Evolutionary conservation across 495 filamentous ascomycete species (phyloP), one percentile per base, ranked within the genome.

Genomic region (Penicillium subrubescens): DNA sequence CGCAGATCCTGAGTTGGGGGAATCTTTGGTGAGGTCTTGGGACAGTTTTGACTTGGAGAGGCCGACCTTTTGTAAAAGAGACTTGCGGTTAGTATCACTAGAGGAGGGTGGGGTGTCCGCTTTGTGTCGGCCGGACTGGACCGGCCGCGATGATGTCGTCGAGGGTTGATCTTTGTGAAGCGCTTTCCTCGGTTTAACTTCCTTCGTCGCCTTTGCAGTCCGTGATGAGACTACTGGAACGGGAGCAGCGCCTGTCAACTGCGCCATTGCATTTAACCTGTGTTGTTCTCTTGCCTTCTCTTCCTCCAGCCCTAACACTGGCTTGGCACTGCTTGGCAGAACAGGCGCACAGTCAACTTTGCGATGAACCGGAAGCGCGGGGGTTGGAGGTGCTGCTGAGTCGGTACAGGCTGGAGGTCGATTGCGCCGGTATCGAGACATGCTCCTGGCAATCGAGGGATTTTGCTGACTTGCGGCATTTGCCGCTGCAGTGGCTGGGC

Each of bases 371-470:
- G 79, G 71, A 23, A 79, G 60, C 10, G 78, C 71, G 15, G 79
- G 72, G 23, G 53, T 64, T 17, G 66, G 58, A 19, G 69, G 52
- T 31, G 44, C 33, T 54, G 68, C 67, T 65, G 62, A 61, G 65
- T 66, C 68, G 63, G 65, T 60, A 68, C 63, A 44, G 54, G 68
- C 59, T 46, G 66, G 21, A 10, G 72, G 70, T 39, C 75, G 74
- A 60, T 75, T 75, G 51, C 83, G 82, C 21, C 84, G 80, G 66
- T 88, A 88, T 53, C 86, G 81, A 68, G 85, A 86, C 81, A 86
- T 86, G 71, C 84, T 87, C 55, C 82, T 81, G 62, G 80, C 75
- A 62, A 86, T 79, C 34, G 78, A 76, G 39, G 77, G 69, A 60
- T 69, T 74, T 37, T 54, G 51, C 19, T 73, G 67, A 17, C 46